These are phyloP conservation scores for Capsaspora owczarzaki DNA, from an alignment of 78 protist genomes.

Conservation along the genomic window DNA sequence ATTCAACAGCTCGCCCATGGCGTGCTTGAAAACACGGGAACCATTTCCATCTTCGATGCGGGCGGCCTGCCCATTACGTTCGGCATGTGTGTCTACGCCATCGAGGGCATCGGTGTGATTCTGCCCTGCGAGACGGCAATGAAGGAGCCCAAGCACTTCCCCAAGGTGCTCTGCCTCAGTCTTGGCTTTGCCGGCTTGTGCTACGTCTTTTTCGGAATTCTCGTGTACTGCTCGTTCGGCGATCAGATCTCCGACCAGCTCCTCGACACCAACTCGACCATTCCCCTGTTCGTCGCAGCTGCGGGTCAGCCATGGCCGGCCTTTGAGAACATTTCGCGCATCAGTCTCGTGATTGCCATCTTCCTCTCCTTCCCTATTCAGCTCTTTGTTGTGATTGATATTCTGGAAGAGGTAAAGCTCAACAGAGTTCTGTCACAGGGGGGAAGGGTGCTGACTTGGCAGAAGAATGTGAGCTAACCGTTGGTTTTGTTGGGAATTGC, in stretches of 20 bases:
- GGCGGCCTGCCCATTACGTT: not conserved
- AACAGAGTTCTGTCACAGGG: too few relatives aligned
- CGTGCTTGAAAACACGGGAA: not conserved
- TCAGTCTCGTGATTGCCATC: not conserved
- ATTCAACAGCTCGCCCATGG: not conserved
- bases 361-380: not conserved
- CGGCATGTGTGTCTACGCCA: not conserved
- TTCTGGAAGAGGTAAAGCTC: not conserved
- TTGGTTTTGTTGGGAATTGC: not conserved
- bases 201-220: not conserved
- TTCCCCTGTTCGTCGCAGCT: not conserved
- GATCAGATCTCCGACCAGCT: not conserved
- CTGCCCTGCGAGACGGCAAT: not conserved
- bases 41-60: not conserved
- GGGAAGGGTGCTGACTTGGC: too few relatives aligned
- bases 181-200: not conserved
- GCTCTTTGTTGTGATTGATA: not conserved
- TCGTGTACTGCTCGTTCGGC: not conserved
- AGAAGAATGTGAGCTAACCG: too few relatives aligned
- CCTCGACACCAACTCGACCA: not conserved
- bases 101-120: not conserved
- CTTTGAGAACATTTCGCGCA: not conserved
- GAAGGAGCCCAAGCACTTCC: not conserved
- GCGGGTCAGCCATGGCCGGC: not conserved
- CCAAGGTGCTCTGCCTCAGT: not conserved